Evolutionary conservation across 2,329 filamentous ascomycete species (phyloP), one percentile per base, ranked within the genome.

Genomic region (Phoma herbarum): DNA sequence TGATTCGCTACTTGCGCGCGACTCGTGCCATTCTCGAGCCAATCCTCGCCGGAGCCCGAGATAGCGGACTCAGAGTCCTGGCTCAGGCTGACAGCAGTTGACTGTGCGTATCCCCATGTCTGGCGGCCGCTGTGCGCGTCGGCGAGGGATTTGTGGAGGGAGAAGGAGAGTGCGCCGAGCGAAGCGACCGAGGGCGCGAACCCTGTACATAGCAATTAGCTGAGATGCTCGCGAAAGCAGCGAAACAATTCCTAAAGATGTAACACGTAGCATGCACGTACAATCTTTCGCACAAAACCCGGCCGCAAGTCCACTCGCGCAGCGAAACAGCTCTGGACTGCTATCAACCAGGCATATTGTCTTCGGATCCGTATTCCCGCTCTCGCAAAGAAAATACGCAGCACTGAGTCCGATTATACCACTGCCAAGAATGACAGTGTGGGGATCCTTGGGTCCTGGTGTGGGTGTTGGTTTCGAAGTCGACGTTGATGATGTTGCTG

Each of bases 281-380:
- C 90, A 93, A 73, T 93, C 88, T 31, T 81, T 82, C 0, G 90
- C 90, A 9, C 93, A 71, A 69, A 93, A 94, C 0, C 91, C 90
- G 18, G 84, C 91, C 0, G 90, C 89, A 64, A 85, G 88, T 1
- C 91, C 90, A 2, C 89, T 93, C 0, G 91, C 90, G 28, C 88
- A 91, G 11, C 86, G 83, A 75, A 93, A 92, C 29, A 93, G 82
- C 61, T 86, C 73, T 0, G 81, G 74, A 4, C 84, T 83, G 6
- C 84, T 79, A 66, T 89, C 87, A 37, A 89, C 62, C 22, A 89
- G 76, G 61, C 87, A 84, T 51, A 89, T 86, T 29, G 80, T 77
- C 20, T 78, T 65, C 4, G 80, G 77, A 44, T 72, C 63, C 43
- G 76, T 71, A 51, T 72, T 70, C 9, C 70, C 68, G 1, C 73